Evolutionary conservation across 257 asterid species (phyloP), one percentile per base, ranked within the genome.

Genomic region (Capsicum baccatum): DNA sequence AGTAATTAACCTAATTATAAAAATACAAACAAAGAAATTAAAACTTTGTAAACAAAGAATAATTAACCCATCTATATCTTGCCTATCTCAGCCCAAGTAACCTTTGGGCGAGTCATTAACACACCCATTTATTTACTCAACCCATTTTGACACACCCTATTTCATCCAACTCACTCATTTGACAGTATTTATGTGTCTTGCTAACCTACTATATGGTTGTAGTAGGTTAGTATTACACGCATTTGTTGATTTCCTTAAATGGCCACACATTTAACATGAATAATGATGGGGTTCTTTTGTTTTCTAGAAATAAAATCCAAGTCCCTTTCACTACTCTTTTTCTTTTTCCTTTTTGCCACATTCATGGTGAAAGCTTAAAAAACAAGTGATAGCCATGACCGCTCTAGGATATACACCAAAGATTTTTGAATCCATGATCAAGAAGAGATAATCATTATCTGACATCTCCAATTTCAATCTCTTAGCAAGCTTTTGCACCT

Each of bases 321-420:
- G 42, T 63, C 69, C 69, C 69, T 63, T 26, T 63, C 69, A 63
- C 69, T 14, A 63, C 42, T 63, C 39, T 1, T 21, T 21, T 63
- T 21, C 42, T 63, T 21, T 63, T 63, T 10, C 42, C 69, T 21
- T 63, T 15, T 63, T 63, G 10, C 33, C 69, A 11, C 69, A 63
- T 63, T 63, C 69, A 63, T 63, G 69, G 69, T 21, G 69, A 63
- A 19, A 21, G 42, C 42, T 63, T 63, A 63, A 63, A 35, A 63
- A 21, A 9, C 69, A 63, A 63, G 42, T 19, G 69, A 63, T 63
- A 63, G 4, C 42, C 21, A 21, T 21, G 42, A 39, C 69, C 26
- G 11, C 42, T 62, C 69, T 19, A 63, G 21, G 69, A 63, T 9
- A 21, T 9, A 63, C 21, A 63, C 69, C 69, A 63, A 21, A 12